phyloP scores from a whole-genome alignment of 2,329 filamentous ascomycete species.

The Pseudogymnoascus sp. region DNA sequence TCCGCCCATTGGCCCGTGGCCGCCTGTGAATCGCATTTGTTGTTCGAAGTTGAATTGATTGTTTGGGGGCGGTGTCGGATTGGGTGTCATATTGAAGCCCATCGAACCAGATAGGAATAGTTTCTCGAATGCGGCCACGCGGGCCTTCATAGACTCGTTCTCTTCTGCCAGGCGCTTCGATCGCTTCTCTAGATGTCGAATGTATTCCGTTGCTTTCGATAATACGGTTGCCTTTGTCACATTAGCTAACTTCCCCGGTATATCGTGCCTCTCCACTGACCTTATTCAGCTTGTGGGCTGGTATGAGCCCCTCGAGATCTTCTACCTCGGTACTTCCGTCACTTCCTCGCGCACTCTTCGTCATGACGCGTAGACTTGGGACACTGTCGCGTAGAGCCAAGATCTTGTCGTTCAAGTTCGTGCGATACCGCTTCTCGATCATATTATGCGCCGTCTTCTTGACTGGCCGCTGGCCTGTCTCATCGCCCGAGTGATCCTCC shows the following conservation, averaged over 20 bases:
- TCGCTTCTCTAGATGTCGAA: constrained; percentile 84
- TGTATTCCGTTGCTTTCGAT: constrained; percentile 94
- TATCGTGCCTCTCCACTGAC: constrained; percentile 52
- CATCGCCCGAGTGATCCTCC: constrained; percentile 54
- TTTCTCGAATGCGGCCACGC: constrained; percentile 70
- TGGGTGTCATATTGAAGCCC: constrained; percentile 45
- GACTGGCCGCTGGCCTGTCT: constrained; percentile 50
- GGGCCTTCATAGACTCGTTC: constrained; percentile 69
- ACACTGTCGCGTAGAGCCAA: constrained; percentile 86
- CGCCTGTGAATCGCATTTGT: background rate
- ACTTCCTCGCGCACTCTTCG: constrained; percentile 62
- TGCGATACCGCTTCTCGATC: constrained; percentile 95
- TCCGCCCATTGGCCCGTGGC: background rate
- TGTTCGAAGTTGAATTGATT: constrained; percentile 19
- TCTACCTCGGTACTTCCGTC: constrained; percentile 70
- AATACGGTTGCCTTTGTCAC: constrained; percentile 47
- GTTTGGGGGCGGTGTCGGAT: constrained; percentile 38
- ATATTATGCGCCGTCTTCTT: constrained; percentile 98
- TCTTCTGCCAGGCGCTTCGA: constrained; percentile 79
- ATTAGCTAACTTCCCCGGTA: background rate
- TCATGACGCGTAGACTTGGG: constrained; percentile 79
- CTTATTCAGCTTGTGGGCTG: constrained; percentile 93
- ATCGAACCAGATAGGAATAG: constrained; percentile 74
- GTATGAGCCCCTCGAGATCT: constrained; percentile 73
- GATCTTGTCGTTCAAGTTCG: constrained; percentile 96